A percentile compares a stretch with the other conserved stretches of the same genome.
phyloP scores from a whole-genome alignment of 2,329 filamentous ascomycete species.

The Colletotrichum sublineola region DNA sequence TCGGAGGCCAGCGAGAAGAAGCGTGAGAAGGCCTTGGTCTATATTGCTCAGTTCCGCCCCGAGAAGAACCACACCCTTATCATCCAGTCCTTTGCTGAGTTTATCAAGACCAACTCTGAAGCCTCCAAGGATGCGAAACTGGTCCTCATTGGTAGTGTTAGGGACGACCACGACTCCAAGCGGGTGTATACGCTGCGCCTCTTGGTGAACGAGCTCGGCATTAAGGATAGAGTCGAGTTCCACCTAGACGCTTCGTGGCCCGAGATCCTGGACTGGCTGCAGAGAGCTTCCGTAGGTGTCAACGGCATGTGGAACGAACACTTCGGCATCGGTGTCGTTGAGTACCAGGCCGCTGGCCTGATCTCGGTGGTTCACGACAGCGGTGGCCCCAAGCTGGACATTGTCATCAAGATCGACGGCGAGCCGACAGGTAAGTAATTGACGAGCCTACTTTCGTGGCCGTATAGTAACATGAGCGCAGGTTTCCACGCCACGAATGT shows the following conservation, averaged over 20 bases:
- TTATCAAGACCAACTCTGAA: constrained; percentile 69
- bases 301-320: constrained; percentile 99
- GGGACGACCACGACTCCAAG: constrained; percentile 83
- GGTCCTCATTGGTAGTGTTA: constrained; percentile 91
- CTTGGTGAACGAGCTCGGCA: constrained; percentile 85
- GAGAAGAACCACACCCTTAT: constrained; percentile 97
- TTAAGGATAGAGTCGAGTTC: constrained; percentile 89
- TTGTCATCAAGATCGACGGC: constrained; percentile 85
- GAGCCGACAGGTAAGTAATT: constrained; percentile 76
- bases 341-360: constrained; percentile 95
- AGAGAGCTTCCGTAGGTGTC: constrained; percentile 84
- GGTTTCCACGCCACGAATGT: constrained; percentile 89
- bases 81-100: constrained; percentile 84
- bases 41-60: constrained; percentile 96
- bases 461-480: constrained; percentile 48
- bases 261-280: constrained; percentile 84
- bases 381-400: constrained; percentile 93
- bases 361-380: constrained; percentile 94
- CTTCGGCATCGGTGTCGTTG: constrained; percentile 97
- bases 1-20: constrained; percentile 75
- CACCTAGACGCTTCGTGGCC: constrained; percentile 92
- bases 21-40: constrained; percentile 82
- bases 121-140: constrained; percentile 73
- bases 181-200: constrained; percentile 90
- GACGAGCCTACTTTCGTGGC: background rate